A percentile compares a stretch with the other conserved stretches of the same genome.
These are phyloP conservation scores for Lyophyllum decastes DNA, from an alignment of 768 basidiomycete species.

Conservation along the genomic window DNA sequence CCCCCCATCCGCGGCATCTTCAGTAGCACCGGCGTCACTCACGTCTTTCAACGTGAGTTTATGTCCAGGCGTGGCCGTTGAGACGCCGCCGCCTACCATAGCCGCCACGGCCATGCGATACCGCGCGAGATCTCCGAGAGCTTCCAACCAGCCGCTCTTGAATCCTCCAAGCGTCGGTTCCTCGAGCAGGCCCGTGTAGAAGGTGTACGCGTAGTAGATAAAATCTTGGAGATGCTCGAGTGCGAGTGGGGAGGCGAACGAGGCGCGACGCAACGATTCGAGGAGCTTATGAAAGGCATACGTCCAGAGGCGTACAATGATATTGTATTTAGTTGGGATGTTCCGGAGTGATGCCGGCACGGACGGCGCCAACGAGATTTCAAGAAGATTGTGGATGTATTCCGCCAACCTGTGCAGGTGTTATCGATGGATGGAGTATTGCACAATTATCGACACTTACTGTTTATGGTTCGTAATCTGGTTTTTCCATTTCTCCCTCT, in stretches of 20 bases:
- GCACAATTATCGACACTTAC: constrained; percentile 43
- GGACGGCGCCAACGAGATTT: constrained; percentile 81
- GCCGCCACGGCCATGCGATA: constrained; percentile 97
- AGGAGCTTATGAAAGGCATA: constrained; percentile 89
- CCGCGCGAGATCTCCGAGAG: constrained; percentile 92
- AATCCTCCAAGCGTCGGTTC: constrained; percentile 71
- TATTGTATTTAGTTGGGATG: constrained; percentile 94
- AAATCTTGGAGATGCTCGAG: constrained; percentile 93
- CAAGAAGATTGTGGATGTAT: constrained; percentile 84
- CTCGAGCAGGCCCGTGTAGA: constrained; percentile 89
- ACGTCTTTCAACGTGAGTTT: constrained; percentile 59
- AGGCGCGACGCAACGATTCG: constrained; percentile 85
- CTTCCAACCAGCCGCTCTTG: constrained; percentile 90
- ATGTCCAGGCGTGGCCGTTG: constrained; percentile 27
- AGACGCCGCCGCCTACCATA: constrained; percentile 59
- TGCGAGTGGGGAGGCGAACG: constrained; percentile 66
- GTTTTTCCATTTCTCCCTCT: constrained; percentile 77
- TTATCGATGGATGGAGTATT: constrained; percentile 5
- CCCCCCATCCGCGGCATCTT: constrained; percentile 15
- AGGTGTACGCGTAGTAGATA: constrained; percentile 92
- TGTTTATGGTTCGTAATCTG: constrained; percentile 80
- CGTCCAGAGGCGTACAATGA: constrained; percentile 91
- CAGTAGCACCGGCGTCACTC: constrained; percentile 40
- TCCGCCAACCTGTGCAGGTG: constrained; percentile 74
- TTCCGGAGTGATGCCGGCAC: constrained; percentile 88